Evolutionary conservation across 2,329 filamentous ascomycete genomes (phyloP).

Genomic region (Gliomastix tumulicola): DNA sequence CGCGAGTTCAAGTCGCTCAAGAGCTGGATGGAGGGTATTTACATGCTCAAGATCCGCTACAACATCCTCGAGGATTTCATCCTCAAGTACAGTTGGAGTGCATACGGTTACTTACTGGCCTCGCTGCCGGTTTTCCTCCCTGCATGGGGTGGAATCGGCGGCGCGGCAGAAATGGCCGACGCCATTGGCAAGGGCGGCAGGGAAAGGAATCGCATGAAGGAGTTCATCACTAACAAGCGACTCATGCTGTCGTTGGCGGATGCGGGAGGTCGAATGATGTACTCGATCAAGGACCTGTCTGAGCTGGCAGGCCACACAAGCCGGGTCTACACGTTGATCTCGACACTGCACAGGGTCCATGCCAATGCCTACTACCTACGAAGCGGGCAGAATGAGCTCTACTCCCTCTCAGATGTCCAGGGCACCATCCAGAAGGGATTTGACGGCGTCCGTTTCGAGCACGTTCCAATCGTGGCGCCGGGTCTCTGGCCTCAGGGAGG

Average conservation of each 20-base stretch:
- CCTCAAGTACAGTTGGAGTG: conserved; percentile 97
- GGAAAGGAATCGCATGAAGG: conserved; percentile 87
- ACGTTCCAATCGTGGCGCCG: conserved; percentile 88
- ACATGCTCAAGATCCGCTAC: conserved; percentile 95
- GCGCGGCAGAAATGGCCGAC: conserved; percentile 58
- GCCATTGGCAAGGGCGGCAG: conserved; percentile 45
- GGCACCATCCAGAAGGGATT: conserved; percentile 93
- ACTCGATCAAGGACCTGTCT: conserved; percentile 95
- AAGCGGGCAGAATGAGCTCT: conserved; percentile 66
- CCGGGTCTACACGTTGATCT: conserved; percentile 90
- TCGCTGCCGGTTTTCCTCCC: conserved; percentile 92
- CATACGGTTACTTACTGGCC: conserved; percentile 90
- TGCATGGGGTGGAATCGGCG: conserved; percentile 82
- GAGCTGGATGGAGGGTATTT: conserved; percentile 97
- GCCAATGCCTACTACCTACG: conserved; percentile 77
- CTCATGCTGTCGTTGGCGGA: conserved; percentile 97
- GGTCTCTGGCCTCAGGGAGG: conserved; percentile 83
- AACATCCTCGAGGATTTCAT: conserved; percentile 99
- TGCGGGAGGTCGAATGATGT: conserved; percentile 98
- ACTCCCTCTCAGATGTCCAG: conserved; percentile 84
- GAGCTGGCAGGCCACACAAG: conserved; percentile 95
- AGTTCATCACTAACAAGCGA: conserved; percentile 98
- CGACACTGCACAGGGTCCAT: conserved; percentile 88
- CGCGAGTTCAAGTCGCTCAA: conserved; percentile 89
- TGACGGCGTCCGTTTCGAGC: conserved; percentile 86